Evolutionary conservation across 2,329 filamentous ascomycete species (phyloP).

Genomic region (Penicillium sp.): DNA sequence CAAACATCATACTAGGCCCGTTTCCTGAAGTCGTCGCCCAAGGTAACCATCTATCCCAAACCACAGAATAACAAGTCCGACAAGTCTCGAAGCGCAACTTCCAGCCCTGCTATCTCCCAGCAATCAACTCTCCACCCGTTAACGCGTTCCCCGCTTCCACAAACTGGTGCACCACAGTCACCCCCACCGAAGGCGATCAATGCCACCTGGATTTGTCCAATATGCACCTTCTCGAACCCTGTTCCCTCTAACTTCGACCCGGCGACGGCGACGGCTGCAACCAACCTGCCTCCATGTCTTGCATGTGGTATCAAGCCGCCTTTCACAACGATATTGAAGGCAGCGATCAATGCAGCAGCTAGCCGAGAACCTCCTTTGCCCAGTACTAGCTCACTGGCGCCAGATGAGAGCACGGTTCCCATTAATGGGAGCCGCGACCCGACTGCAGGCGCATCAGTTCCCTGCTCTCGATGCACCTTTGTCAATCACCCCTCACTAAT

Average conservation of each 20-base stretch:
- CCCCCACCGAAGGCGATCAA: conserved; percentile 46
- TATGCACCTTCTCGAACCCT: conserved; percentile 93
- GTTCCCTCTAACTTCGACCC: conserved; percentile 94
- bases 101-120: conserved; percentile 31
- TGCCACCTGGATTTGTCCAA: conserved; percentile 93
- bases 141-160: conserved; percentile 36
- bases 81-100: conserved; percentile 58
- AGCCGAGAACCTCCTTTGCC: conserved; percentile 42
- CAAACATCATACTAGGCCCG: conserved; percentile 63
- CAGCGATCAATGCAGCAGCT: conserved; percentile 75
- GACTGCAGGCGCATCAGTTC: conserved; percentile 28
- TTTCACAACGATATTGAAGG: conserved; percentile 80
- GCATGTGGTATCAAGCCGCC: conserved; percentile 94
- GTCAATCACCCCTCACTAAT: conserved; percentile 85
- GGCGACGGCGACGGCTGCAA: conserved; percentile 75
- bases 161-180: conserved; percentile 38
- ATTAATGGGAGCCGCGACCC: conserved; percentile 9
- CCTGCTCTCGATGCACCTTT: conserved; percentile 90
- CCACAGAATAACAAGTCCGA: conserved; percentile 67
- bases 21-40: conserved; percentile 92
- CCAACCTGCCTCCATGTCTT: conserved; percentile 81
- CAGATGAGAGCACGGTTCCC: neutral
- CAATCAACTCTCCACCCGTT: conserved; percentile 38
- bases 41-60: conserved; percentile 88
- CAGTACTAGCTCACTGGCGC: conserved; percentile 4